phyloP scores from a whole-genome alignment of 1,139 yeast species.

The Protomyces lactucae-debilis region DNA sequence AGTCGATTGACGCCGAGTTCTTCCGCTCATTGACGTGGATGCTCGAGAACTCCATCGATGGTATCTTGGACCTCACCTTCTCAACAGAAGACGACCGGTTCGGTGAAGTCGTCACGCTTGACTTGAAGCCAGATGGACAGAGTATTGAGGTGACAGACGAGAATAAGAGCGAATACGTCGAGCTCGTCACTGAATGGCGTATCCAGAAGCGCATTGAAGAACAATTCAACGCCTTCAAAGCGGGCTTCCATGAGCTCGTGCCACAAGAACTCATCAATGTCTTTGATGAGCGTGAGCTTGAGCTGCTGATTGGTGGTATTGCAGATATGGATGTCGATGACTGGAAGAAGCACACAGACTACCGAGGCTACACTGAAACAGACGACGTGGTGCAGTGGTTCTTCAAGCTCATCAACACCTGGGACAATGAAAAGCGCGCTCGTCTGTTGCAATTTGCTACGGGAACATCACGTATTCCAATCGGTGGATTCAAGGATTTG shows the following conservation, averaged over 20 bases:
- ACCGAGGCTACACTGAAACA: conserved; percentile 92
- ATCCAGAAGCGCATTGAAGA: conserved; percentile 88
- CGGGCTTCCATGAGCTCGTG: conserved; percentile 93
- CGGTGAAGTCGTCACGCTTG: conserved; percentile 87
- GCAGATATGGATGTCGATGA: conserved; percentile 97
- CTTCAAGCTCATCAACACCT: conserved; percentile 58
- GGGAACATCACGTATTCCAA: conserved; percentile 98
- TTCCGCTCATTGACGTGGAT: conserved; percentile 94
- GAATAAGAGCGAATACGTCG: conserved; percentile 92
- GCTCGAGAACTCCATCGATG: conserved; percentile 87
- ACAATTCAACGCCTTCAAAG: conserved; percentile 92
- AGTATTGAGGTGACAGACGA: conserved; percentile 89
- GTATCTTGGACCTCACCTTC: conserved; percentile 78
- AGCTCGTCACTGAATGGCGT: conserved; percentile 93
- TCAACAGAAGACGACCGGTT: conserved; percentile 94
- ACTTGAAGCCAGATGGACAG: conserved; percentile 81
- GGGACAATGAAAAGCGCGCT: conserved; percentile 97
- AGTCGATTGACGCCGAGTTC: conserved; percentile 96
- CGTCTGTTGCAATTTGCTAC: conserved; percentile 93
- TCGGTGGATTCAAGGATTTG: conserved; percentile 94
- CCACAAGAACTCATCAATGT: conserved; percentile 96
- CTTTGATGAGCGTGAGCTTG: conserved; percentile 95
- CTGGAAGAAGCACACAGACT: conserved; percentile 98
- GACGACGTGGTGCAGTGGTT: conserved; percentile 60
- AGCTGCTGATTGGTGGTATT: conserved; percentile 93